A percentile compares a stretch with the other conserved stretches of the same genome.
phyloP scores from a whole-genome alignment of 306 rosid species.

The Trifolium pratense region DNA sequence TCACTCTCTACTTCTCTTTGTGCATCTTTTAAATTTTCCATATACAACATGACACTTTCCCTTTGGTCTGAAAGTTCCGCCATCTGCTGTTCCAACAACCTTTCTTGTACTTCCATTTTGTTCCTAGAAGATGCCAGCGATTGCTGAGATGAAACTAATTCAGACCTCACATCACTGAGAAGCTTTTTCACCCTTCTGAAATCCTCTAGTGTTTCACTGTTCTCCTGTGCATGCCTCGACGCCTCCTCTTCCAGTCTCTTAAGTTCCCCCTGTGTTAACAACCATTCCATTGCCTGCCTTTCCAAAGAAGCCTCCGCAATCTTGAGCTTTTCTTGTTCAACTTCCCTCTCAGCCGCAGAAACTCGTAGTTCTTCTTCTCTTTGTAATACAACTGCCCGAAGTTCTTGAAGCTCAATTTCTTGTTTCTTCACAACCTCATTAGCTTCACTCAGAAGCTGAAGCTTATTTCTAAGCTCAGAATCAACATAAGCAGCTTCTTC shows the following conservation, averaged over 20 bases:
- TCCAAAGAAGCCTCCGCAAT: constrained; percentile 70
- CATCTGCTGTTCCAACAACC: constrained; percentile 63
- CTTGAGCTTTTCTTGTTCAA: constrained; percentile 71
- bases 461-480: constrained; percentile 64
- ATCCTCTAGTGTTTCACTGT: constrained; percentile 59
- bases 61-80: constrained; percentile 74
- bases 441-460: constrained; percentile 71
- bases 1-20: constrained; percentile 80
- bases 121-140: constrained; percentile 67
- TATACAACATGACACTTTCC: constrained; percentile 63
- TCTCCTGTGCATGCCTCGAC: constrained; percentile 56
- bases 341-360: constrained; percentile 48
- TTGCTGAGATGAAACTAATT: constrained; percentile 87
- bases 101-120: constrained; percentile 77
- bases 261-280: constrained; percentile 78
- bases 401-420: constrained; percentile 64
- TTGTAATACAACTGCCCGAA: constrained; percentile 52
- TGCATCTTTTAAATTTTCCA: constrained; percentile 67
- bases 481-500: constrained; percentile 58
- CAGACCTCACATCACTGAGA: constrained; percentile 73
- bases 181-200: constrained; percentile 75
- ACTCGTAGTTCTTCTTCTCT: constrained; percentile 64
- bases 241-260: constrained; percentile 65
- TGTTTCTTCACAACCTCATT: constrained; percentile 74
- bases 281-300: constrained; percentile 75